Conservation (phyloP, 2,329 filamentous ascomycete genomes). For the Chrysoporthe austroafricana region DNA sequence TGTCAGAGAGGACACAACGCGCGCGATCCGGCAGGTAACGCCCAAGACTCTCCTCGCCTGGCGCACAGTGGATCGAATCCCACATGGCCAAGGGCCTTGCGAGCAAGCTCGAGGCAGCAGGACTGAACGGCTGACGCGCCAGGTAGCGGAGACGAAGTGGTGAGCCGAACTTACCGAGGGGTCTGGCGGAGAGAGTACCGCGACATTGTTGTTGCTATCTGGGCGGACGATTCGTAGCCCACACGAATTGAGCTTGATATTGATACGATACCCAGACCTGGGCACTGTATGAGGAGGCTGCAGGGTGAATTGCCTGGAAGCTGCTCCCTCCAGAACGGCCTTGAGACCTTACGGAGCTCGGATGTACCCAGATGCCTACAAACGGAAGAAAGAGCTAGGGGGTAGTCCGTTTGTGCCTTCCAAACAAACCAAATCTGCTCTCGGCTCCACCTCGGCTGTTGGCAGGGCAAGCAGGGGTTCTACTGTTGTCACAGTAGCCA, state of each 20-base stretch:
- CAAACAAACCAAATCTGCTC: conserved; percentile 6
- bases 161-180: neutral
- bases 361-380: neutral
- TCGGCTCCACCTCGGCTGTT: conserved; percentile 12
- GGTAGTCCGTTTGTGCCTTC: neutral
- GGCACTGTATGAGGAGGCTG: too few relatives aligned
- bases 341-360: neutral
- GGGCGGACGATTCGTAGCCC: neutral
- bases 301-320: neutral
- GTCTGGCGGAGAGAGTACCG: neutral
- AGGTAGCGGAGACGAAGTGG: neutral
- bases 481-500: neutral
- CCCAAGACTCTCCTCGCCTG: neutral
- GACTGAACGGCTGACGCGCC: neutral
- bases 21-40: neutral
- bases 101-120: neutral
- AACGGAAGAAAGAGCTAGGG: neutral
- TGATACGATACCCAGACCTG: neutral
- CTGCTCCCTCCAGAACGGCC: neutral
- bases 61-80: neutral
- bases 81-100: neutral
- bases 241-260: neutral
- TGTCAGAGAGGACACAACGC: neutral
- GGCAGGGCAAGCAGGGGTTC: conserved; percentile 5
- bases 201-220: neutral